phyloP scores from a whole-genome alignment of 2,329 filamentous ascomycete species.

The Zymoseptoria pseudotritici region DNA sequence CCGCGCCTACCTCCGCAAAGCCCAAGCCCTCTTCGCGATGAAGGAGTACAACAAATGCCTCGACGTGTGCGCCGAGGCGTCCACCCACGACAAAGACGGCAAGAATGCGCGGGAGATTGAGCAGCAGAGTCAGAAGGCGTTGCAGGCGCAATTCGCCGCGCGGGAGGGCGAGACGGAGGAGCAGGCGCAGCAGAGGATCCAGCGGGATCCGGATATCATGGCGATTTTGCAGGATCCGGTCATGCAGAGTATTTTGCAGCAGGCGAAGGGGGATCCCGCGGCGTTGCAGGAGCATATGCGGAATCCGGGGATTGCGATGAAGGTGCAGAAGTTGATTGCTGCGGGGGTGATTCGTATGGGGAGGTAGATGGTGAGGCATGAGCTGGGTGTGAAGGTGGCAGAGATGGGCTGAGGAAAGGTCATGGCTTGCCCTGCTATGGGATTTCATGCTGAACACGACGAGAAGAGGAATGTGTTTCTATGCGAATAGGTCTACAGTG shows the following conservation, averaged over 20 bases:
- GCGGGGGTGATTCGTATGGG: slow-evolving; percentile 68
- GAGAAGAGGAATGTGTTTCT: neutral
- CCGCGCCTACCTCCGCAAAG: slow-evolving; percentile 92
- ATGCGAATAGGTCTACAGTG: neutral
- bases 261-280: slow-evolving; percentile 86
- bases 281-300: slow-evolving; percentile 96
- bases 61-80: slow-evolving; percentile 78
- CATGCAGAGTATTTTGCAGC: slow-evolving; percentile 94
- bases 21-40: slow-evolving; percentile 93
- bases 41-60: slow-evolving; percentile 94
- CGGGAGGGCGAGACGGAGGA: slow-evolving; percentile 87
- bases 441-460: neutral
- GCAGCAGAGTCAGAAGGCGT: slow-evolving; percentile 85
- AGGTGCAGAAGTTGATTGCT: slow-evolving; percentile 91
- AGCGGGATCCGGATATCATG: slow-evolving; percentile 64
- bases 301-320: slow-evolving; percentile 74
- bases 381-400: no score
- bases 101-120: slow-evolving; percentile 90
- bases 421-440: no score
- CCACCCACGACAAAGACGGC: slow-evolving; percentile 65
- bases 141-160: slow-evolving; percentile 80
- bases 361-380: slow-evolving; percentile 11
- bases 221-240: slow-evolving; percentile 87
- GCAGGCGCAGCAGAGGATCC: slow-evolving; percentile 84
- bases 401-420: no score